Evolutionary conservation across 176 grass and related monocot genomes (phyloP).

Genomic region (Cenchrus fungigraminus): DNA sequence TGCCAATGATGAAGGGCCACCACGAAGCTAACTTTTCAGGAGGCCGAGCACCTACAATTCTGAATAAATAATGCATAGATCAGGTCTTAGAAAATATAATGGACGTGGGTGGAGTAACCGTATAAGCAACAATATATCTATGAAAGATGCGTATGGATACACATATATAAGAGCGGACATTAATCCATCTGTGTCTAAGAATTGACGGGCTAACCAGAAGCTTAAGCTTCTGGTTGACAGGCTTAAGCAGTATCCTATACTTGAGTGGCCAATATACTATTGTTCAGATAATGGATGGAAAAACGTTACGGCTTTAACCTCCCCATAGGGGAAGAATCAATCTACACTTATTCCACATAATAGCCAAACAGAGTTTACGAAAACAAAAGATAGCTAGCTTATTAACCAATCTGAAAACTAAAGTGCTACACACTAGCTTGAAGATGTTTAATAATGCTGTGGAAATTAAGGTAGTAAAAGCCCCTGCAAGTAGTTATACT

Average conservation of each 20-base stretch:
- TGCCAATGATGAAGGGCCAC: slow-evolving; percentile 42
- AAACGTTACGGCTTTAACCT: no score
- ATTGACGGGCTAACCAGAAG: slow-evolving; percentile 47
- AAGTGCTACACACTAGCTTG: not conserved
- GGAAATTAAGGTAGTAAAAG: slow-evolving; percentile 7
- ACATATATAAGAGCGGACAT: not conserved
- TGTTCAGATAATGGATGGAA: no score
- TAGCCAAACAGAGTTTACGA: no score
- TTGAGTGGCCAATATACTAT: not conserved
- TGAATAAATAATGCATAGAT: not conserved
- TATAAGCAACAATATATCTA: slow-evolving; percentile 15
- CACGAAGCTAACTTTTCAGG: slow-evolving; percentile 34
- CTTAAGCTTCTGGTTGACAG: no score
- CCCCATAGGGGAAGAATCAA: no score
- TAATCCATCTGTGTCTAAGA: slow-evolving; percentile 6
- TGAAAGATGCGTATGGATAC: slow-evolving; percentile 13
- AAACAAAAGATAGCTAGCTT: no score
- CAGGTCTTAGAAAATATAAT: no score
- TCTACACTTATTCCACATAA: no score
- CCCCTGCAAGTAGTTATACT: not conserved
- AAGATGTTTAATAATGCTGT: not conserved
- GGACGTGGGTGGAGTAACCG: not conserved
- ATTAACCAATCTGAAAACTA: no score
- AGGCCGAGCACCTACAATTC: slow-evolving; percentile 12
- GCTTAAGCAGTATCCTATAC: not conserved